These are phyloP conservation scores for Mycena alexandri DNA, from an alignment of 768 basidiomycete species.

Conservation along the genomic window DNA sequence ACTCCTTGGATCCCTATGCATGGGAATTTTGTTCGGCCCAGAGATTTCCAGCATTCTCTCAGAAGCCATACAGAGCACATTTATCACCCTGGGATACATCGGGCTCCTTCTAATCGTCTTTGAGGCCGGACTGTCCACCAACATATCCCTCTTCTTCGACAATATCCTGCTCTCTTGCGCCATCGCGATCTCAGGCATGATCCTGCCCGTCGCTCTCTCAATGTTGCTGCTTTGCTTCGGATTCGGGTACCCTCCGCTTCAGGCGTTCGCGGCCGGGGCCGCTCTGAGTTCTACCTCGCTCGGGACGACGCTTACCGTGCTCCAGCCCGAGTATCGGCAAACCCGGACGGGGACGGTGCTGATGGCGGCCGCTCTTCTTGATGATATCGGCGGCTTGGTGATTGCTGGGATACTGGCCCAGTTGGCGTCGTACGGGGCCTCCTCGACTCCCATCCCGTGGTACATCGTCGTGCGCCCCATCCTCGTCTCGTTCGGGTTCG, in stretches of 20 bases:
- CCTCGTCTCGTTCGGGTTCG: constrained; percentile 67
- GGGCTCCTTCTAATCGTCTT: constrained; percentile 66
- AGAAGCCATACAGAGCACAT: constrained; percentile 54
- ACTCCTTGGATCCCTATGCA: constrained; percentile 63
- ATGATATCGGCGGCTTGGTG: constrained; percentile 74
- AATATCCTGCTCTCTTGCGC: constrained; percentile 61
- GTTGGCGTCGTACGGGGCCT: constrained; percentile 44
- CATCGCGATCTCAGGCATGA: constrained; percentile 66
- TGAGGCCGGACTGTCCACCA: constrained; percentile 70
- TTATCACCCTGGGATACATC: constrained; percentile 59
- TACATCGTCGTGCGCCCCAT: constrained; percentile 64
- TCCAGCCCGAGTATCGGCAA: constrained; percentile 60
- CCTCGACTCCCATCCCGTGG: constrained; percentile 41
- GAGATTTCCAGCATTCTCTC: constrained; percentile 62
- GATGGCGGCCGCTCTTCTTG: constrained; percentile 72
- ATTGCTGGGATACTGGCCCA: constrained; percentile 66
- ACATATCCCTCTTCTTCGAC: constrained; percentile 57
- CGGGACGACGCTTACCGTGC: constrained; percentile 74
- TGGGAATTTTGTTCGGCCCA: constrained; percentile 69
- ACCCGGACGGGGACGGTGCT: constrained; percentile 70
- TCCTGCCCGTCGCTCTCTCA: constrained; percentile 62
- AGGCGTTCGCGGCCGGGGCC: constrained; percentile 73
- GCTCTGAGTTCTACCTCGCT: constrained; percentile 74
- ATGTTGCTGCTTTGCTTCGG: constrained; percentile 58
- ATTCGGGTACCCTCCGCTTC: constrained; percentile 55